Conservation (phyloP, 208 protist genomes). For the Balamuthia mandrillaris region DNA sequence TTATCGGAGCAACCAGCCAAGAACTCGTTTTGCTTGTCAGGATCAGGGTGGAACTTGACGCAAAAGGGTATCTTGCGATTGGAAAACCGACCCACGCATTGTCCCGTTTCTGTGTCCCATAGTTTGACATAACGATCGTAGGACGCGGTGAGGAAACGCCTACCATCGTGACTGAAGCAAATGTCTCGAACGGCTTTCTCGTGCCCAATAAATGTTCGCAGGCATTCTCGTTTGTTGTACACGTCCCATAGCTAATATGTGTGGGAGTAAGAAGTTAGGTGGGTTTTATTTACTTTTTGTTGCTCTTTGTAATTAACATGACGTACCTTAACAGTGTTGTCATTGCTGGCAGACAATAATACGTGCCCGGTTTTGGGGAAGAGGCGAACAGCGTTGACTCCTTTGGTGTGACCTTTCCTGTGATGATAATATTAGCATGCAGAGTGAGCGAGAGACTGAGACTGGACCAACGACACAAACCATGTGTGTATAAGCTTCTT, state of each 20-base stretch:
- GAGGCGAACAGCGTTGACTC: conserved; percentile 84
- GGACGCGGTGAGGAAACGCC: conserved; percentile 82
- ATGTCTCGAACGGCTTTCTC: conserved; percentile 83
- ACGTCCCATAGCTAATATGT: conserved; percentile 89
- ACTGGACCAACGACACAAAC: background rate
- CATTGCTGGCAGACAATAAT: conserved; percentile 85
- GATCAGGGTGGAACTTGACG: conserved; percentile 75
- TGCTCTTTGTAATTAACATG: conserved; percentile 32
- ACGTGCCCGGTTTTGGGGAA: conserved; percentile 88
- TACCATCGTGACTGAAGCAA: conserved; percentile 80
- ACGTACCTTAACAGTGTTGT: conserved; percentile 60
- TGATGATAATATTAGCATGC: background rate
- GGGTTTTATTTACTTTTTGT: conserved; percentile 30
- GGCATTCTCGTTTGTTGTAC: conserved; percentile 67
- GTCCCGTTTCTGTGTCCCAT: conserved; percentile 91
- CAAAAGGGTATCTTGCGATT: conserved; percentile 73
- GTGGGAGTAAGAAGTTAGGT: background rate
- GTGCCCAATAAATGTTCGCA: conserved; percentile 90
- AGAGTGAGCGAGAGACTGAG: background rate
- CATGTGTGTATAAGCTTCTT: background rate
- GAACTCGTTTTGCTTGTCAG: conserved; percentile 69
- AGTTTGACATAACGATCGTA: conserved; percentile 76
- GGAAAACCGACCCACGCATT: conserved; percentile 71
- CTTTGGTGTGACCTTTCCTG: conserved; percentile 74
- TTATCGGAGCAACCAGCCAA: conserved; percentile 70